These are phyloP conservation scores for Lecanoromycetidae sp. DNA, from an alignment of 2,329 filamentous ascomycete species.

Conservation along the genomic window DNA sequence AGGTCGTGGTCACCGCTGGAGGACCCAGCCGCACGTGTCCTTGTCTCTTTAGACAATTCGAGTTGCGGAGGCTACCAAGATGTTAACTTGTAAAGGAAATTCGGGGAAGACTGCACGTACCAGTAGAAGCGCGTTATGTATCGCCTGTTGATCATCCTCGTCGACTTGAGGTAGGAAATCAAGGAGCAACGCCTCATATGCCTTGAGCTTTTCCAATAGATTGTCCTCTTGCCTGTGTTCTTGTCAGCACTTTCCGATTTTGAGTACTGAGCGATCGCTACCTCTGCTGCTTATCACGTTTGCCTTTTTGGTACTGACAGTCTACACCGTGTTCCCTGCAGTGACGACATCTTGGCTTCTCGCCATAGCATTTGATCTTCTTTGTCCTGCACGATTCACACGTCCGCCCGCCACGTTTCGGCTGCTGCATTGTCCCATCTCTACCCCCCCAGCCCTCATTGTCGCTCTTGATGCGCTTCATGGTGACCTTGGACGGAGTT, in stretches of 20 bases:
- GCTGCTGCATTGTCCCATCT: conserved; percentile 15
- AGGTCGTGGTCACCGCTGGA: conserved; percentile 25
- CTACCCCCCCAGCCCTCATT: conserved; percentile 12
- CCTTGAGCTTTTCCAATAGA: conserved; percentile 14
- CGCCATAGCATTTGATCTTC: conserved; percentile 35
- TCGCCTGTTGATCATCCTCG: conserved; percentile 10
- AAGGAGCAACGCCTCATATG: conserved; percentile 15
- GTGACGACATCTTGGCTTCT: conserved; percentile 30
- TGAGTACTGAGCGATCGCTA: conserved; percentile 20
- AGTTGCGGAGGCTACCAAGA: conserved; percentile 1
- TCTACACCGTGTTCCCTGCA: conserved; percentile 28
- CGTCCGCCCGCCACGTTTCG: conserved; percentile 25
- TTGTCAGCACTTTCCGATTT: not conserved
- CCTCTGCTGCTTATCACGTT: conserved; percentile 33
- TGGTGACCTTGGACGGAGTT: conserved; percentile 3
- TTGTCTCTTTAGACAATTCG: not conserved
- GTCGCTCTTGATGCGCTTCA: conserved; percentile 3
- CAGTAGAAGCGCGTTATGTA: conserved; percentile 12
- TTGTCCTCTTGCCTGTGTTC: conserved; percentile 18
- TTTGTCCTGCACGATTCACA: conserved; percentile 32
- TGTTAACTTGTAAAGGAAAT: not conserved
- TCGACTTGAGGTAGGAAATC: conserved; percentile 11
- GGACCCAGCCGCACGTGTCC: conserved; percentile 19
- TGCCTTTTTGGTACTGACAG: conserved; percentile 34
- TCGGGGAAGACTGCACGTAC: not conserved